Evolutionary conservation across 306 rosid species (phyloP), one percentile per base, ranked within the genome.

Genomic region (Medicago lupulina): DNA sequence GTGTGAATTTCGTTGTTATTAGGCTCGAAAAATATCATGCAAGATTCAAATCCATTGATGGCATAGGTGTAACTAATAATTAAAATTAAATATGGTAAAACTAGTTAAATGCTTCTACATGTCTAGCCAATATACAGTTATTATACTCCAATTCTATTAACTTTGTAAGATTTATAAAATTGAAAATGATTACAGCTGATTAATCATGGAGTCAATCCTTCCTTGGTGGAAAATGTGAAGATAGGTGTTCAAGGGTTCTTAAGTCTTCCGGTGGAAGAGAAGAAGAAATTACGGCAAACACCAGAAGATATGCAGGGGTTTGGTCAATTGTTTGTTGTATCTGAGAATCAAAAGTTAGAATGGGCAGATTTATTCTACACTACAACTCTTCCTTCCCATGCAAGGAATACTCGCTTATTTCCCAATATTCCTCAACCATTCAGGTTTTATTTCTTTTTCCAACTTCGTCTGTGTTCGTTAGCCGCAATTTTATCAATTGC

Each of bases 301-400:
- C 34, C 76, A 15, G 70, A 51, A 19, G 64, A 78, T 3, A 7
- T 25, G 5, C 51, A 79, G 4, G 83, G 78, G 0, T 79, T 63
- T 64, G 83, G 83, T 12, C 83, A 79, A 7, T 5, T 71, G 25
- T 72, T 64, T 72, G 74, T 79, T 79, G 15, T 31, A 28, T 79
- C 83, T 6, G 74, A 72, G 51, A 34, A 79, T 4, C 78, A 79
- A 55, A 72, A 79, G 51, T 28, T 79, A 5, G 83, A 79, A 7
- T 72, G 83, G 83, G 60, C 68, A 41, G 83, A 79, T 43, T 0
- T 53, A 1, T 72, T 79, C 5, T 40, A 0, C 68, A 41, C 41
- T 2, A 14, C 6, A 1, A 79, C 83, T 18, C 74, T 40, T 64
- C 83, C 83, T 25, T 41, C 8, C 4, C 0, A 72, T 15, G n/a